Percentiles rank a stretch among this genome's conserved stretches.
These are phyloP conservation scores for Yamagishiella unicocca DNA, from an alignment of 139 green algal genomes.

Conservation along the genomic window DNA sequence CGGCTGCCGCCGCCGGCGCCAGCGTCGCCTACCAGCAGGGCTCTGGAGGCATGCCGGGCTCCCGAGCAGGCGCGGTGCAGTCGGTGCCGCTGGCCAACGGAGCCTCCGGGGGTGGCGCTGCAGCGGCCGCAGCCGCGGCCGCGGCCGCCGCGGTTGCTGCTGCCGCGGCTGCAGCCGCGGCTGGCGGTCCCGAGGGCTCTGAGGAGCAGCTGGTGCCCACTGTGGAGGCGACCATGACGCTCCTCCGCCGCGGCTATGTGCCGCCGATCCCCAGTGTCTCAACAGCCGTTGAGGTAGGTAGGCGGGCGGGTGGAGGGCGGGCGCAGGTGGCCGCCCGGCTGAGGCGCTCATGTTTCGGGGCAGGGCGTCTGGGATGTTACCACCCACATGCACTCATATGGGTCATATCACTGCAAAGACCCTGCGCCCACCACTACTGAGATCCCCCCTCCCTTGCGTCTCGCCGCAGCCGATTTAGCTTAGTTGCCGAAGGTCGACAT, in stretches of 20 bases:
- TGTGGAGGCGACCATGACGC: not conserved
- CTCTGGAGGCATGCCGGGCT: not conserved
- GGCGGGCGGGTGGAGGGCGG: not conserved
- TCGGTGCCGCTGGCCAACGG: not conserved
- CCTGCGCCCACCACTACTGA: no score
- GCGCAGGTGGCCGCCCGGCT: no score
- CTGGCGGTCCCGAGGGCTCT: not conserved
- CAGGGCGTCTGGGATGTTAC: no score
- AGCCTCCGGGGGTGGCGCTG: not conserved
- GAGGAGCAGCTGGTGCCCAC: not conserved
- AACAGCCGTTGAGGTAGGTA: not conserved
- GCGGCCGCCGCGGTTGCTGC: not conserved
- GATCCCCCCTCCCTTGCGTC: not conserved
- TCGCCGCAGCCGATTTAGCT: no score
- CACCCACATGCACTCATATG: no score
- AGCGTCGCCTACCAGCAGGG: not conserved
- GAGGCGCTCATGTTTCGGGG: no score
- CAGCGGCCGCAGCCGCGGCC: not conserved
- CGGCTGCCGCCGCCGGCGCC: not conserved
- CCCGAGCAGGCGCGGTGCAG: not conserved
- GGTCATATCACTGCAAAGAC: no score
- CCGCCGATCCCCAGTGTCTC: not conserved
- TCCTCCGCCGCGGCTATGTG: conserved; percentile 19
- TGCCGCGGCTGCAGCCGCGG: not conserved
- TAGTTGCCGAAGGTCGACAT: no score